Conservation (phyloP, 2,329 filamentous ascomycete genomes). For the Botrytis tulipae region DNA sequence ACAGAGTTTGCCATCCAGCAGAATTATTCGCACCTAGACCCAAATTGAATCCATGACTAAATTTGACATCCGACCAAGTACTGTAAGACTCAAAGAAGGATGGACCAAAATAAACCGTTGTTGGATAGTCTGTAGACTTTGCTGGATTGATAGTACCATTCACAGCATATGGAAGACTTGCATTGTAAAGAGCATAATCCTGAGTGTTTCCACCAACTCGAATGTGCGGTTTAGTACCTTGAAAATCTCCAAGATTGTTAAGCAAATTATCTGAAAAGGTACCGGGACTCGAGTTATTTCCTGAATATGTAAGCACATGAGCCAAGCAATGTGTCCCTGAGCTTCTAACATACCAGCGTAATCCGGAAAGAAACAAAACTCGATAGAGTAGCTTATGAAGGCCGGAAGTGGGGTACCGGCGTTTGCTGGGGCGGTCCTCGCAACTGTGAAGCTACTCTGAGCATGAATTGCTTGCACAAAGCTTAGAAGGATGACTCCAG, state of each 20-base stretch:
- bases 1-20: slow-evolving; percentile 50
- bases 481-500: not conserved
- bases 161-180: slow-evolving; percentile 48
- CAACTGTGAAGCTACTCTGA: slow-evolving; percentile 15
- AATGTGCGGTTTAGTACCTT: slow-evolving; percentile 57
- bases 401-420: slow-evolving; percentile 38
- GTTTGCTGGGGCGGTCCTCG: slow-evolving; percentile 23
- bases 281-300: slow-evolving; percentile 56
- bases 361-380: slow-evolving; percentile 52
- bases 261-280: slow-evolving; percentile 59
- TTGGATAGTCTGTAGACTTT: slow-evolving; percentile 58
- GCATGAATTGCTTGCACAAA: slow-evolving; percentile 13
- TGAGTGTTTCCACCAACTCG: slow-evolving; percentile 67
- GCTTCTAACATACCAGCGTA: slow-evolving; percentile 28
- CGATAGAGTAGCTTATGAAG: slow-evolving; percentile 53
- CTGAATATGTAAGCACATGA: slow-evolving; percentile 31
- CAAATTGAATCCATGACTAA: slow-evolving; percentile 61
- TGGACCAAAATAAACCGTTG: slow-evolving; percentile 58
- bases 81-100: slow-evolving; percentile 62
- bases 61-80: slow-evolving; percentile 55
- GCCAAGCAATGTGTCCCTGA: not conserved
- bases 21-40: slow-evolving; percentile 51
- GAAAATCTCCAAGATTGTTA: slow-evolving; percentile 53
- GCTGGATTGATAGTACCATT: slow-evolving; percentile 52
- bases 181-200: slow-evolving; percentile 61